Percentiles rank a stretch among this genome's conserved stretches.
Evolutionary conservation across 164 flowering plant genomes (phyloP).

Genomic region (Taxillus chinensis): DNA sequence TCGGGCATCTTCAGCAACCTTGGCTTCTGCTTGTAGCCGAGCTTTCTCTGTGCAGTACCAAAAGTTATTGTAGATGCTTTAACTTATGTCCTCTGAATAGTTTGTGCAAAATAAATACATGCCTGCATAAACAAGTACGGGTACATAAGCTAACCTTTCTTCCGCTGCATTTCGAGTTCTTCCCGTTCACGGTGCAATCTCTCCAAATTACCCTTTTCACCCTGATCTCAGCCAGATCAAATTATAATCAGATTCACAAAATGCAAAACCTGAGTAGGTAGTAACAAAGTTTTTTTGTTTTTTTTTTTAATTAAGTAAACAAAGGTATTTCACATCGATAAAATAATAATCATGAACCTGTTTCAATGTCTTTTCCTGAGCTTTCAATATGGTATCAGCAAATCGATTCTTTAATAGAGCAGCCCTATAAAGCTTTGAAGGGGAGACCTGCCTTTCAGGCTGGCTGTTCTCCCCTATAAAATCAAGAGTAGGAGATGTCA

Average conservation of each 20-base stretch:
- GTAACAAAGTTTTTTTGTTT: too few relatives aligned
- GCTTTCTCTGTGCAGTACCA: not conserved
- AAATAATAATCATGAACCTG: not conserved
- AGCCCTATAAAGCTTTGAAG: not conserved
- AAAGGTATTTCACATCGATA: too few relatives aligned
- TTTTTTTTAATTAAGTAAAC: too few relatives aligned
- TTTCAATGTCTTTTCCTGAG: not conserved
- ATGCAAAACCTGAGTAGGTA: too few relatives aligned
- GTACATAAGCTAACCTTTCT: not conserved
- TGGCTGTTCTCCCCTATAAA: not conserved
- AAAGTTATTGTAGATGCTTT: not conserved
- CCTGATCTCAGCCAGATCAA: not conserved
- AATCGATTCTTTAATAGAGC: constrained; percentile 2
- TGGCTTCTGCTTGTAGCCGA: not conserved
- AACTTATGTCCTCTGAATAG: too few relatives aligned
- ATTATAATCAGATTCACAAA: too few relatives aligned
- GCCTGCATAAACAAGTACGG: not conserved
- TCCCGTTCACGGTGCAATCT: not conserved
- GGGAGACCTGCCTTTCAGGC: not conserved
- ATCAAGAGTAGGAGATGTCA: not conserved
- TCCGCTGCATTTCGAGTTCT: not conserved
- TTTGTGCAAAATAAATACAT: too few relatives aligned
- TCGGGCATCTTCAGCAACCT: constrained; percentile 1
- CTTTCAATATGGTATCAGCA: constrained; percentile 2
- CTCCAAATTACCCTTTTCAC: not conserved